Evolutionary conservation across 73 alveolate genomes (phyloP).

Genomic region (Halteria grandinella): DNA sequence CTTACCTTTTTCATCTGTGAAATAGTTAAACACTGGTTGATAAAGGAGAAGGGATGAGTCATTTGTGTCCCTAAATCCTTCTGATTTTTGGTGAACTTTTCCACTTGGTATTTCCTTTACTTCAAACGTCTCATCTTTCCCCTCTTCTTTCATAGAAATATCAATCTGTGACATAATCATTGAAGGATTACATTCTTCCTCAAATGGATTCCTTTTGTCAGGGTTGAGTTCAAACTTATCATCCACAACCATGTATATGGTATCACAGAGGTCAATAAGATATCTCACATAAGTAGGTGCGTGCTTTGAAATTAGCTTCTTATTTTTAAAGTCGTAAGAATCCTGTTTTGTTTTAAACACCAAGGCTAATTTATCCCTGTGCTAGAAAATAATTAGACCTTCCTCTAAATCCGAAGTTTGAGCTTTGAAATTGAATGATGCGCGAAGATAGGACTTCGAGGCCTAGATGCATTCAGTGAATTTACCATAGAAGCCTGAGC

Average conservation of each 20-base stretch:
- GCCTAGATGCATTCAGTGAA: background rate
- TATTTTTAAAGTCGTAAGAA: background rate
- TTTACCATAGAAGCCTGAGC: slow-evolving; percentile 37
- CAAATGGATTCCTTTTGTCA: background rate
- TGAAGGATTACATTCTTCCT: background rate
- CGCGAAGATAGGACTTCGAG: background rate
- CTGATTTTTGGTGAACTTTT: too few relatives aligned
- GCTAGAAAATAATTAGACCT: slow-evolving; percentile 1
- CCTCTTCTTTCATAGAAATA: background rate
- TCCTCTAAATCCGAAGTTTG: background rate
- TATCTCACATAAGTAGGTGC: slow-evolving; percentile 27
- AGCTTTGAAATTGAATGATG: background rate
- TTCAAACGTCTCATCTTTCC: background rate
- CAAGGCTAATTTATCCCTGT: background rate
- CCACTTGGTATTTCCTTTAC: background rate
- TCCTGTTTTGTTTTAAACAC: slow-evolving; percentile 1
- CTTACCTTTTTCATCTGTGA: background rate
- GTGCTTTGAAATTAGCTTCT: background rate
- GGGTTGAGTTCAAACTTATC: slow-evolving; percentile 1
- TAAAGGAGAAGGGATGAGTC: too few relatives aligned
- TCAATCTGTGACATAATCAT: background rate
- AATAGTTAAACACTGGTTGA: background rate
- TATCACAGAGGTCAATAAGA: slow-evolving; percentile 17
- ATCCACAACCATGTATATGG: background rate
- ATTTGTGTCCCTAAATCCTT: too few relatives aligned